These are phyloP conservation scores for Cercospora sesami DNA, from an alignment of 2,329 filamentous ascomycete genomes.

Conservation along the genomic window DNA sequence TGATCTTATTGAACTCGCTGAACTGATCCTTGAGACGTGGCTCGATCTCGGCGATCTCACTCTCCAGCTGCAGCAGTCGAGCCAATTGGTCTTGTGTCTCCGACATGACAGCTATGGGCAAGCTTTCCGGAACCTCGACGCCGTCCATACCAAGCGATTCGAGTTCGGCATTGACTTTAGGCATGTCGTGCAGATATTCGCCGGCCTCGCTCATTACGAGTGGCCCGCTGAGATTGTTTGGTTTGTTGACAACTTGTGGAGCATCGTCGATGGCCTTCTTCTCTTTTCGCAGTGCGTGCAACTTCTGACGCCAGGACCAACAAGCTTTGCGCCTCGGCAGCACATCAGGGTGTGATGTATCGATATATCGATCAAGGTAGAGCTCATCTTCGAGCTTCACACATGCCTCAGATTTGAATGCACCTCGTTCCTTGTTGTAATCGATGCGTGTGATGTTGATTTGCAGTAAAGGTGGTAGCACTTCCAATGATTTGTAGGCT, in stretches of 20 bases:
- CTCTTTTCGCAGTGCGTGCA: constrained; percentile 44
- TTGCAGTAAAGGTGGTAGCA: constrained; percentile 76
- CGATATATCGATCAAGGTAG: constrained; percentile 86
- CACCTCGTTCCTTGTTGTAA: constrained; percentile 61
- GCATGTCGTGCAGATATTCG: constrained; percentile 48
- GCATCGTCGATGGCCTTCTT: constrained; percentile 31
- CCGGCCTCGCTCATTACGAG: constrained; percentile 37
- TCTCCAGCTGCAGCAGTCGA: constrained; percentile 46
- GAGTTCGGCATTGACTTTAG: constrained; percentile 43
- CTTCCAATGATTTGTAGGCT: constrained; percentile 65
- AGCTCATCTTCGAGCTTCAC: constrained; percentile 78
- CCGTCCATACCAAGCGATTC: constrained; percentile 38
- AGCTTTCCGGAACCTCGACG: constrained; percentile 45
- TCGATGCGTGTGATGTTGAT: constrained; percentile 84
- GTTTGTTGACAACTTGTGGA: constrained; percentile 17
- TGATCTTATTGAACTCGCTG: constrained; percentile 61
- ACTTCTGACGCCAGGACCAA: constrained; percentile 71
- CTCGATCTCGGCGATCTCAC: constrained; percentile 50
- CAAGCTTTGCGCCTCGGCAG: constrained; percentile 65
- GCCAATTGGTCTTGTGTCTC: constrained; percentile 48
- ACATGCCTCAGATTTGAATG: constrained; percentile 73
- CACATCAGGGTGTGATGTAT: constrained; percentile 61
- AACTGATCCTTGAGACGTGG: constrained; percentile 60
- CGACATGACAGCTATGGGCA: constrained; percentile 48
- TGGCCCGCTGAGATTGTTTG: constrained; percentile 32